Evolutionary conservation across 306 rosid genomes (phyloP).

Genomic region (Begonia fuchsioides): DNA sequence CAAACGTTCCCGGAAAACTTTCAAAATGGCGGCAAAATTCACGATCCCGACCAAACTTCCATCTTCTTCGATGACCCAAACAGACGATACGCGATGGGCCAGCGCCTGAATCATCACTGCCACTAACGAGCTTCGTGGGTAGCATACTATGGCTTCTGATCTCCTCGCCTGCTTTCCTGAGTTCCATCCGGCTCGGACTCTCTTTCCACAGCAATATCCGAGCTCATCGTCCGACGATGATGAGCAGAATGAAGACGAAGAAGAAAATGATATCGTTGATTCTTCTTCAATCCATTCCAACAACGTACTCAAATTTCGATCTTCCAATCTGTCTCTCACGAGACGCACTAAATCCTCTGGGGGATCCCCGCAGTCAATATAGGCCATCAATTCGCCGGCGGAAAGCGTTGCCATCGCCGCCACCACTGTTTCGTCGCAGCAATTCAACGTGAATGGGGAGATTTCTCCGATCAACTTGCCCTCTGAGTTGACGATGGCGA

Average conservation of each 20-base stretch:
- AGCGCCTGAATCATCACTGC: slow-evolving; percentile 89
- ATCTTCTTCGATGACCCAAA: slow-evolving; percentile 79
- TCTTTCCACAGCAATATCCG: slow-evolving; percentile 24
- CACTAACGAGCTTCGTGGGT: slow-evolving; percentile 67
- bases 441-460: slow-evolving; percentile 49
- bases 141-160: slow-evolving; percentile 59
- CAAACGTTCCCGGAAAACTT: slow-evolving; percentile 48
- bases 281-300: slow-evolving; percentile 57
- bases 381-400: slow-evolving; percentile 58
- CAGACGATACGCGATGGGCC: slow-evolving; percentile 52
- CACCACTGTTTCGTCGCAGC: slow-evolving; percentile 30
- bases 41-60: slow-evolving; percentile 56
- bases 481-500: slow-evolving; percentile 45
- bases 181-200: slow-evolving; percentile 30
- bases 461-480: slow-evolving; percentile 57
- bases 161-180: slow-evolving; percentile 45
- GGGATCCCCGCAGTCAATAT: slow-evolving; percentile 48
- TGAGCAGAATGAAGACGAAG: slow-evolving; percentile 38
- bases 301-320: slow-evolving; percentile 22
- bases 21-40: slow-evolving; percentile 47
- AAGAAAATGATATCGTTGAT: slow-evolving; percentile 11
- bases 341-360: slow-evolving; percentile 58
- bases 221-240: slow-evolving; percentile 67
- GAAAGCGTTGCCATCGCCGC: slow-evolving; percentile 62
- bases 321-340: slow-evolving; percentile 45